A percentile compares a stretch with the other conserved stretches of the same genome.
Conservation (phyloP, 2,329 filamentous ascomycete genomes). For the Fusarium drepaniforme region DNA sequence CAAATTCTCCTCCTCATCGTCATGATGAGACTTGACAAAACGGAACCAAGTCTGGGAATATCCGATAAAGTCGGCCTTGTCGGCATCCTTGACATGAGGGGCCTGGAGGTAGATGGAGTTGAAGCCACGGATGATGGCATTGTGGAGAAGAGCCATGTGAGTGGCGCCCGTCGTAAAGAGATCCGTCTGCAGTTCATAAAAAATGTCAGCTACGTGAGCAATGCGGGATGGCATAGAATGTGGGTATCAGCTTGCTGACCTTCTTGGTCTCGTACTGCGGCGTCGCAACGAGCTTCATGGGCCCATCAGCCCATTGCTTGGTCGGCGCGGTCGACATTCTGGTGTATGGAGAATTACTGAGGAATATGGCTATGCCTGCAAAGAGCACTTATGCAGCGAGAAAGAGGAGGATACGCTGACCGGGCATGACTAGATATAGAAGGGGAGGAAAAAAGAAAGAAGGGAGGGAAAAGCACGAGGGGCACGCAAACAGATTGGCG, state of each 20-base stretch:
- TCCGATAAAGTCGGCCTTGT: conserved; percentile 68
- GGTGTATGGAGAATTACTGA: conserved; percentile 51
- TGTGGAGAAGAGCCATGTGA: conserved; percentile 73
- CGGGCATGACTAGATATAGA: conserved; percentile 32
- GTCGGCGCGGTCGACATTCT: conserved; percentile 48
- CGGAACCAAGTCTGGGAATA: conserved; percentile 70
- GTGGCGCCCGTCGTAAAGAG: conserved; percentile 70
- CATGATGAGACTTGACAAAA: conserved; percentile 71
- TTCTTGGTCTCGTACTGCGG: conserved; percentile 65
- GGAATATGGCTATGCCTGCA: conserved; percentile 44
- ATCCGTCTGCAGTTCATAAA: conserved; percentile 57
- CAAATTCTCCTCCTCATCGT: conserved; percentile 68
- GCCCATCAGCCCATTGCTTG: conserved; percentile 65
- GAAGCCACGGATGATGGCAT: conserved; percentile 72
- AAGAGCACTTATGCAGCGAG: conserved; percentile 47
- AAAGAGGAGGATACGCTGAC: conserved; percentile 39
- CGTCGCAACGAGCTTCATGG: conserved; percentile 66
- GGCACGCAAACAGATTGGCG: conserved; percentile 12
- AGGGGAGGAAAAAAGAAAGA: neutral
- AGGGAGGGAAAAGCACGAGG: conserved; percentile 10
- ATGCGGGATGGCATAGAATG: neutral
- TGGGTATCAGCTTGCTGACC: conserved; percentile 48
- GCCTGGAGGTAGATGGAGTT: conserved; percentile 74
- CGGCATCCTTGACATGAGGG: conserved; percentile 61
- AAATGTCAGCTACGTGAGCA: neutral